Conservation (phyloP, 192 early-diverging fungal genomes). For the Mortierella antarctica region DNA sequence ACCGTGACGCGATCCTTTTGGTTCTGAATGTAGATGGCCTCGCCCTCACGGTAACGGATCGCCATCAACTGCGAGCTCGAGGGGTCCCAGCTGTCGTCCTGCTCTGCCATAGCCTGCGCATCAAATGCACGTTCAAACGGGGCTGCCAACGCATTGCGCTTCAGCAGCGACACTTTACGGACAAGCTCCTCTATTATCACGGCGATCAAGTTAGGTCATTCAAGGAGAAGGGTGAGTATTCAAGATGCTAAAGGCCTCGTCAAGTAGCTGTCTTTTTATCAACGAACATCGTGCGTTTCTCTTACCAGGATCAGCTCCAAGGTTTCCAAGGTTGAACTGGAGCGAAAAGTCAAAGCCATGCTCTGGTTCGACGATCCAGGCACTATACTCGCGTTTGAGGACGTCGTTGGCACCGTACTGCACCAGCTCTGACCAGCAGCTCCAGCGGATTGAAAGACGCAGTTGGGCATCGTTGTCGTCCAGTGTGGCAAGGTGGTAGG, state of each 20-base stretch:
- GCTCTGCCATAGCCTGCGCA: conserved; percentile 80
- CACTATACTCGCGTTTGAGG: conserved; percentile 86
- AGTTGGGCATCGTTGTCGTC: conserved; percentile 62
- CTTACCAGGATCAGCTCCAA: conserved; percentile 81
- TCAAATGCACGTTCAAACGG: conserved; percentile 93
- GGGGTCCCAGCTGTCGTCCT: conserved; percentile 74
- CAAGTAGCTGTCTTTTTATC: no score
- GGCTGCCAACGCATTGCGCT: conserved; percentile 94
- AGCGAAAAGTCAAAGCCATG: conserved; percentile 85
- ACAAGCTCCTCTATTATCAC: conserved; percentile 70
- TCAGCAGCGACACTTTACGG: conserved; percentile 87
- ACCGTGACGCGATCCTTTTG: conserved; percentile 95
- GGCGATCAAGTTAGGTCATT: neutral
- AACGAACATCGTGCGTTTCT: no score
- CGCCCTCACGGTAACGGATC: conserved; percentile 92
- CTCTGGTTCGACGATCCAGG: conserved; percentile 67
- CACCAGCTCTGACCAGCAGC: conserved; percentile 84
- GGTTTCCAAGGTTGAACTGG: conserved; percentile 79
- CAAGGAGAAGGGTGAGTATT: no score
- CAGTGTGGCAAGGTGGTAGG: conserved; percentile 82
- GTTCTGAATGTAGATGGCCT: conserved; percentile 93
- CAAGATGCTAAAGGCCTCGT: neutral
- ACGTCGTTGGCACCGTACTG: conserved; percentile 86
- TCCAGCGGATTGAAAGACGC: conserved; percentile 84
- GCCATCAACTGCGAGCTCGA: conserved; percentile 84